A percentile compares a stretch with the other conserved stretches of the same genome.
Evolutionary conservation across 176 grass and related monocot genomes (phyloP).

Genomic region (Dendrocalamus sinicus): DNA sequence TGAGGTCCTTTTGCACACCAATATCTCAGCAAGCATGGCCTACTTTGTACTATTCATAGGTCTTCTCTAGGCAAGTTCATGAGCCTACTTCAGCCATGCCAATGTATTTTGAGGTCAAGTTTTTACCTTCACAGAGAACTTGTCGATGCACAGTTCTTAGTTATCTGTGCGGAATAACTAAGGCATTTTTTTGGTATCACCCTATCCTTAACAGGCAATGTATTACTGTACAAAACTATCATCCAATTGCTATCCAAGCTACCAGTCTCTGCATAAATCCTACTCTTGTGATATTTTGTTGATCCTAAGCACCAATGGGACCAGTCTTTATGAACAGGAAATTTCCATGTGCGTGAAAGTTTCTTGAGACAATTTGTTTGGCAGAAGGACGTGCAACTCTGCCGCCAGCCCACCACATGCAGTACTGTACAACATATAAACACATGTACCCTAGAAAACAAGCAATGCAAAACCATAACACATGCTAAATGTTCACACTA

Average conservation of each 20-base stretch:
- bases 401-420: constrained; percentile 31
- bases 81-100: neutral
- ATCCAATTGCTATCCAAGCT: neutral
- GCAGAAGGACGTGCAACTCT: constrained; percentile 19
- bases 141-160: neutral
- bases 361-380: neutral
- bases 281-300: neutral
- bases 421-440: neutral
- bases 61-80: neutral
- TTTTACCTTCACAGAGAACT: neutral
- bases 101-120: neutral
- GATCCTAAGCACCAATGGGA: neutral
- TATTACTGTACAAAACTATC: neutral
- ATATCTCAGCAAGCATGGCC: neutral
- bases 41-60: neutral
- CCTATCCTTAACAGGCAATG: no score
- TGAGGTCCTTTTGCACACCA: neutral
- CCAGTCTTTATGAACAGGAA: neutral
- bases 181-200: neutral
- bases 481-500: constrained; percentile 31
- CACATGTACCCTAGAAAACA: neutral
- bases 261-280: neutral
- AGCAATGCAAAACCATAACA: constrained; percentile 23
- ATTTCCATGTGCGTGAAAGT: neutral
- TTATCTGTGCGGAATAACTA: no score